Evolutionary conservation across 2,329 filamentous ascomycete species (phyloP), one percentile per base, ranked within the genome.

Genomic region (Penicillium brevicompactum): DNA sequence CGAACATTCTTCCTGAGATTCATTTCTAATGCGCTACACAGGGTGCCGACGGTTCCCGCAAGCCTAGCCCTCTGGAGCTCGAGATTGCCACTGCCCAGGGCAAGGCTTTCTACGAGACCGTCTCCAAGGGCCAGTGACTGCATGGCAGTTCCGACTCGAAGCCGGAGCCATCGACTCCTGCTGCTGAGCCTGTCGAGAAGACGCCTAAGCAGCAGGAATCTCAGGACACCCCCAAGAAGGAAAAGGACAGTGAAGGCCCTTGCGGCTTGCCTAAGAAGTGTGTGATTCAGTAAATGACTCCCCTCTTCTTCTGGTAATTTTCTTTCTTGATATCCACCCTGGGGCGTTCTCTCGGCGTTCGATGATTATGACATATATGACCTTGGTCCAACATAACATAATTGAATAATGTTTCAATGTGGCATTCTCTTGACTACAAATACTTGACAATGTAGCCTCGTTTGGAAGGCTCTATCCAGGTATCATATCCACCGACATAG

Each of bases 61-160:
- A 93, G 82, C 94, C 94, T 47, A 79, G 82, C 14, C 72, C 79
- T 8, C 82, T 85, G 65, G 94, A 99, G 82, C 79, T 96, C 59
- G 82, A 89, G 75, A 72, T 97, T 59, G 94, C 94, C 57, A 83
- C 81, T 59, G 83, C 84, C 66, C 94, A 99, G 80, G 94, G 94
- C 76, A 87, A 91, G 82, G 71, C 78, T 51, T 99, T 97, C 80
- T 96, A 90, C 78, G 78, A 89, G 75, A 80, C 84, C 56, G 84
- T 96, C 51, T 76, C 84, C 71, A 93, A 91, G 84, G 82, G 84
- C 64, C 83, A 83, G 67, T 96, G 90, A 96, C 88, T 94, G 79
- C 83, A 90, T 89, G 88, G 80, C 58, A 76, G 81, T 55, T 66
- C 73, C 49, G 67, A 70, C 56, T 59, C 59, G 51, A 64, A 67